These are phyloP conservation scores for Helminthosporium solani DNA, from an alignment of 2,329 filamentous ascomycete genomes.

Conservation along the genomic window DNA sequence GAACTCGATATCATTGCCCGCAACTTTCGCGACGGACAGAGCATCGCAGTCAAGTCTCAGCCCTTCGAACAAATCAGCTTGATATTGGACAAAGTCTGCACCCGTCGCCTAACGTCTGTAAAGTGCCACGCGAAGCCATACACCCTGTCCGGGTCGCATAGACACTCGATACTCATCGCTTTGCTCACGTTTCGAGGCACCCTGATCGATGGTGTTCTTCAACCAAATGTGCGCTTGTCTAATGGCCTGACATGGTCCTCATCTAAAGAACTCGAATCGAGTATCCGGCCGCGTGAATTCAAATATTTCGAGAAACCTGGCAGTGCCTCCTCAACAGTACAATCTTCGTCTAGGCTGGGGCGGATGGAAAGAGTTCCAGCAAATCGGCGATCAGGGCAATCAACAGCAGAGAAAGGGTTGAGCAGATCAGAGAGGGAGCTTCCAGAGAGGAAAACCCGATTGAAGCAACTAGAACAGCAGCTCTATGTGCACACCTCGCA, in stretches of 20 bases:
- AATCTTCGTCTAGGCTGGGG: no score
- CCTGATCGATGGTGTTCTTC: constrained; percentile 19
- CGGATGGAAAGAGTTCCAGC: no score
- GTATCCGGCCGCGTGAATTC: no score
- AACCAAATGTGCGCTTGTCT: constrained; percentile 22
- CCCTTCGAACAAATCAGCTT: constrained; percentile 13
- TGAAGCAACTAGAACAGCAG: constrained; percentile 10
- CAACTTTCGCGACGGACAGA: constrained; percentile 12
- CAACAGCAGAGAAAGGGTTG: neutral
- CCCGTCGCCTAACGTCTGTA: constrained; percentile 5
- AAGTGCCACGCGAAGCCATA: constrained; percentile 4
- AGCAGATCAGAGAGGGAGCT: constrained; percentile 8
- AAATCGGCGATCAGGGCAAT: neutral
- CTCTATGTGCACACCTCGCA: constrained; percentile 4
- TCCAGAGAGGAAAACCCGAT: constrained; percentile 8
- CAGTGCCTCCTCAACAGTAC: no score
- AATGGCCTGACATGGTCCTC: constrained; percentile 8
- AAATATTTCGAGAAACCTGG: no score
- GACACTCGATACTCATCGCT: constrained; percentile 3
- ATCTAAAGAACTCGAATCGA: no score
- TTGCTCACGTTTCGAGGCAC: constrained; percentile 20
- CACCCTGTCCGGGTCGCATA: neutral
- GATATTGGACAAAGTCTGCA: constrained; percentile 2
- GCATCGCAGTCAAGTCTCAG: constrained; percentile 3
- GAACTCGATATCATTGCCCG: constrained; percentile 10